Evolutionary conservation across 345 rosid species (phyloP).

Genomic region (Aquilaria yunnanensis): DNA sequence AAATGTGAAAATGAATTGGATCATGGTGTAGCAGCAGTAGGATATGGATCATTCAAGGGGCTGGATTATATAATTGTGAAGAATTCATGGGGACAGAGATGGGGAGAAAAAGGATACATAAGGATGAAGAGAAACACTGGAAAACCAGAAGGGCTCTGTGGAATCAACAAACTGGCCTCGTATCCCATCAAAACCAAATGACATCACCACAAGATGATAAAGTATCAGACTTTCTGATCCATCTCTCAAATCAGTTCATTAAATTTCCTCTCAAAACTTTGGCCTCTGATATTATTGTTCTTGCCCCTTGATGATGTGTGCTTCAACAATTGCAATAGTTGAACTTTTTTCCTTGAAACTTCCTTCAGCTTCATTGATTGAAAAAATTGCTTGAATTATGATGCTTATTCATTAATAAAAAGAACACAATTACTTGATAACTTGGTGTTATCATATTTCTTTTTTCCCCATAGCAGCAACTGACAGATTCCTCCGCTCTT

Average conservation of each 20-base stretch:
- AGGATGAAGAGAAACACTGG: slow-evolving; percentile 79
- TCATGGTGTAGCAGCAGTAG: slow-evolving; percentile 81
- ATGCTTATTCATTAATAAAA: slow-evolving; percentile 5
- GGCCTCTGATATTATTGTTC: too few relatives aligned
- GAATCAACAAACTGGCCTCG: slow-evolving; percentile 86
- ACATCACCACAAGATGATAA: neutral
- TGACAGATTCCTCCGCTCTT: too few relatives aligned
- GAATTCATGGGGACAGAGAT: slow-evolving; percentile 78
- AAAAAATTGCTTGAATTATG: neutral
- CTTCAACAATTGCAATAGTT: neutral
- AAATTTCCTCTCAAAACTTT: too few relatives aligned
- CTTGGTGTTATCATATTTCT: too few relatives aligned
- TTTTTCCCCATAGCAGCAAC: too few relatives aligned
- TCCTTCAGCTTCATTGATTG: neutral
- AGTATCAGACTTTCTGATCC: neutral
- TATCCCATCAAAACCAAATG: slow-evolving; percentile 59
- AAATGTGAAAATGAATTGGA: slow-evolving; percentile 56
- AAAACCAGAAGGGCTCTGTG: slow-evolving; percentile 67
- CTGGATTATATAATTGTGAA: slow-evolving; percentile 67
- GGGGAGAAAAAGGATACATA: slow-evolving; percentile 85
- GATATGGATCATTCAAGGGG: slow-evolving; percentile 67
- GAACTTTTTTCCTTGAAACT: neutral
- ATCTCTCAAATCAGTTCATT: neutral
- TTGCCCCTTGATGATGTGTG: too few relatives aligned
- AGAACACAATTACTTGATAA: neutral